These are phyloP conservation scores for Macaranga tanarius DNA, from an alignment of 441 rosid genomes.

Conservation along the genomic window DNA sequence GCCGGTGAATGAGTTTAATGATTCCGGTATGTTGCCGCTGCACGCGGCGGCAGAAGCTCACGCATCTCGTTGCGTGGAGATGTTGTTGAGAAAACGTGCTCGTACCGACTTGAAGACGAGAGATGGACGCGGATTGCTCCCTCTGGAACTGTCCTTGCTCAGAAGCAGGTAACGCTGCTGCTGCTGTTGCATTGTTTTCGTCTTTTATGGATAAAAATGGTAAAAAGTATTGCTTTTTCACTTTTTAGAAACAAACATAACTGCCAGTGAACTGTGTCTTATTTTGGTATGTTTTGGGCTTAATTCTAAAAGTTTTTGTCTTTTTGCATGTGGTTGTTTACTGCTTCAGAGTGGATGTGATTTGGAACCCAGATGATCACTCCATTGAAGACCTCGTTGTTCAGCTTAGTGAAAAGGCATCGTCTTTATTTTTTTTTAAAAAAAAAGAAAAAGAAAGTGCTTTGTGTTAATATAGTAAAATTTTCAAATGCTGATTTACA, in stretches of 20 bases:
- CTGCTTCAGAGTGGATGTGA: slow-evolving; percentile 46
- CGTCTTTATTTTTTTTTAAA: no score
- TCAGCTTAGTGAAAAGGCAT: slow-evolving; percentile 63
- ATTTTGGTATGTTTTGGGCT: slow-evolving; percentile 30
- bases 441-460: no score
- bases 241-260: background rate
- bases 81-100: slow-evolving; percentile 66
- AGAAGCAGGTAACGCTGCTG: slow-evolving; percentile 47
- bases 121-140: slow-evolving; percentile 58
- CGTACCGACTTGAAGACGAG: slow-evolving; percentile 67
- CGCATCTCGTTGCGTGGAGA: slow-evolving; percentile 59
- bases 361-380: slow-evolving; percentile 58
- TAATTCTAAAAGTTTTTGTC: background rate
- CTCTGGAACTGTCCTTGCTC: slow-evolving; percentile 62
- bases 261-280: slow-evolving; percentile 18
- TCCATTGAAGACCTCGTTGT: slow-evolving; percentile 56
- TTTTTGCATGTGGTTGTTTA: background rate
- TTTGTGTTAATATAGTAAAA: no score
- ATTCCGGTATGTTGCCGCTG: slow-evolving; percentile 49
- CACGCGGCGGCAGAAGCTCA: slow-evolving; percentile 63
- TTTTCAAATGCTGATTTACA: slow-evolving; percentile 11
- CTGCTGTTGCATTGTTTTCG: slow-evolving; percentile 26
- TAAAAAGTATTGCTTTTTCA: slow-evolving; percentile 27
- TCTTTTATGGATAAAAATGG: slow-evolving; percentile 15
- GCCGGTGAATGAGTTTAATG: slow-evolving; percentile 46